These are phyloP conservation scores for Chaetomiaceae sp. DNA, from an alignment of 2,329 filamentous ascomycete genomes.

Conservation along the genomic window DNA sequence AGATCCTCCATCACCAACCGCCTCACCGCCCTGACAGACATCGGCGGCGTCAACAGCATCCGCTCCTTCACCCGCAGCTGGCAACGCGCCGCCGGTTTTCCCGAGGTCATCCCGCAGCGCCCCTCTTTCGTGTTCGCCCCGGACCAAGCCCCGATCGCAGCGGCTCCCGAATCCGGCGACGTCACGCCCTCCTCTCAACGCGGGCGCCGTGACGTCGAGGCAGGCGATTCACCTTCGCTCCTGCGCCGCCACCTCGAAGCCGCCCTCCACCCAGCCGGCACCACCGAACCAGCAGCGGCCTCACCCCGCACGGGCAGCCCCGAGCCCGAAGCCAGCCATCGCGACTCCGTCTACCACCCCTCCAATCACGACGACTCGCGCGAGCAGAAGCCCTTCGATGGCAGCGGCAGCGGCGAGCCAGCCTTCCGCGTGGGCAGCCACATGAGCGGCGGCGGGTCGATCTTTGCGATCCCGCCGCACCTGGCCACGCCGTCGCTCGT, in stretches of 20 bases:
- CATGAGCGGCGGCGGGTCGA: constrained; percentile 36
- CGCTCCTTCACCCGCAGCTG: constrained; percentile 89
- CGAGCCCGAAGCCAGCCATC: constrained; percentile 21
- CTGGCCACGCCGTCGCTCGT: constrained; percentile 63
- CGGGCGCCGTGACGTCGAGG: constrained; percentile 37
- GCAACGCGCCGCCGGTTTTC: constrained; percentile 83
- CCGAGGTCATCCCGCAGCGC: constrained; percentile 76
- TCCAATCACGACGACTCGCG: constrained; percentile 31
- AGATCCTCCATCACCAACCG: constrained; percentile 56
- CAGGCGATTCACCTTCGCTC: constrained; percentile 36
- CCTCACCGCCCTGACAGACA: constrained; percentile 56
- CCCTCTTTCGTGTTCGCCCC: constrained; percentile 64
- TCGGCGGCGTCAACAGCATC: constrained; percentile 88
- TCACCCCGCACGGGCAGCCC: constrained; percentile 25
- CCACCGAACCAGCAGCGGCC: too few species aligned
- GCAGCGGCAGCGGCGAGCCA: constrained; percentile 24
- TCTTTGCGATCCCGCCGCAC: constrained; percentile 54
- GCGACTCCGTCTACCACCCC: constrained; percentile 7
- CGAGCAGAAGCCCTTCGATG: constrained; percentile 43
- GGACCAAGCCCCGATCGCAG: constrained; percentile 40
- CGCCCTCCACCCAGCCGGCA: constrained; percentile 26
- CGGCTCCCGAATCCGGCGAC: constrained; percentile 29
- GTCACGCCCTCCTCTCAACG: constrained; percentile 37
- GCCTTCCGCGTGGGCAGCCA: constrained; percentile 28
- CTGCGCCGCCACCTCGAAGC: constrained; percentile 48